A percentile compares a stretch with the other conserved stretches of the same genome.
Evolutionary conservation across 331 rosid species (phyloP).

Genomic region (Spiraea crenata): DNA sequence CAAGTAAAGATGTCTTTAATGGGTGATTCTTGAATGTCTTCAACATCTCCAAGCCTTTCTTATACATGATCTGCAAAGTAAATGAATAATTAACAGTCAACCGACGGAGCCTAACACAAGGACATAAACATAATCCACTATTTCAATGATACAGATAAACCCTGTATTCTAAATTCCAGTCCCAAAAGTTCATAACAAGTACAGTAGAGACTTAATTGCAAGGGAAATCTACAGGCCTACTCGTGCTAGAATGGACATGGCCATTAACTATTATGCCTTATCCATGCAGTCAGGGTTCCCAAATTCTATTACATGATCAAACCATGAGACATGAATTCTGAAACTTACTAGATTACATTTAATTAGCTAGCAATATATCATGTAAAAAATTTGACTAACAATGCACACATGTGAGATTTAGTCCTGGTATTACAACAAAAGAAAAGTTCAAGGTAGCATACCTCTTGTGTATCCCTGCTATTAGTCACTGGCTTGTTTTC

Average conservation of each 20-base stretch:
- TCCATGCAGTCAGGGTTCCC: neutral
- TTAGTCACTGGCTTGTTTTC: slow-evolving; percentile 95
- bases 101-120: neutral
- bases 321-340: neutral
- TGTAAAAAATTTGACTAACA: neutral
- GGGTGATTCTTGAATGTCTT: slow-evolving; percentile 66
- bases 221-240: neutral
- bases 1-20: slow-evolving; percentile 84
- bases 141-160: neutral
- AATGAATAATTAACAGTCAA: slow-evolving; percentile 9
- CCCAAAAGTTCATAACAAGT: neutral
- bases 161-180: neutral
- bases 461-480: slow-evolving; percentile 98
- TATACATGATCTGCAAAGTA: slow-evolving; percentile 60
- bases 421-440: neutral
- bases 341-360: neutral
- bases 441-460: slow-evolving; percentile 17
- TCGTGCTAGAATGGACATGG: neutral
- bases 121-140: neutral
- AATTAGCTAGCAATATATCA: neutral
- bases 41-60: slow-evolving; percentile 79
- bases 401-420: neutral
- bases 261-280: neutral
- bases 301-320: neutral
- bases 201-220: neutral